A percentile compares a stretch with the other conserved stretches of the same genome.
Evolutionary conservation across 768 basidiomycete genomes (phyloP).

Genomic region (Leccinum obscurum): DNA sequence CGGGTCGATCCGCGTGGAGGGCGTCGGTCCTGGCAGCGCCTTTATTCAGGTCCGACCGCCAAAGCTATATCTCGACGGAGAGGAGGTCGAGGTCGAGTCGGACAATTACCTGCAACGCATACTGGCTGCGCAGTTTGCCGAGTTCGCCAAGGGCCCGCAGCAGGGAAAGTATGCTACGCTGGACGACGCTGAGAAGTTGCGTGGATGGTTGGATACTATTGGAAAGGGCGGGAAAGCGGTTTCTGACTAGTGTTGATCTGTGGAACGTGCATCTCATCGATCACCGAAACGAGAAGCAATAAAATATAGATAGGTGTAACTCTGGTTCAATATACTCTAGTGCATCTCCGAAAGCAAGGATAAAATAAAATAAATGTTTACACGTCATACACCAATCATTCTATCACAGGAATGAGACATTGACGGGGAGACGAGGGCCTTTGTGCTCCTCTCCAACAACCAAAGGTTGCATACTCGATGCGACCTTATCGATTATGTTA

Average conservation of each 20-base stretch:
- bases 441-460: slow-evolving; percentile 7
- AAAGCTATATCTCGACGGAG: slow-evolving; percentile 9
- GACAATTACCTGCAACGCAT: background rate
- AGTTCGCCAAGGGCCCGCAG: slow-evolving; percentile 12
- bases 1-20: slow-evolving; percentile 11
- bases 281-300: too few species aligned
- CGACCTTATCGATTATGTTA: background rate
- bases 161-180: slow-evolving; percentile 7
- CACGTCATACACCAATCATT: background rate
- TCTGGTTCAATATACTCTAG: background rate
- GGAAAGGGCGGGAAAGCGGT: background rate
- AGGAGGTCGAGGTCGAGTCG: slow-evolving; percentile 4
- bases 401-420: background rate
- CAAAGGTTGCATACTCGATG: slow-evolving; percentile 12
- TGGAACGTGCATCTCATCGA: background rate
- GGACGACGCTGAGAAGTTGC: slow-evolving; percentile 12
- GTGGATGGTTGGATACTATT: slow-evolving; percentile 1
- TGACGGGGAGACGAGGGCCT: slow-evolving; percentile 7
- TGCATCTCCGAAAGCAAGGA: background rate
- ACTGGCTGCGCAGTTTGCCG: slow-evolving; percentile 8
- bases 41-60: slow-evolving; percentile 6
- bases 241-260: background rate
- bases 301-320: background rate
- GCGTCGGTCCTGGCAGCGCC: background rate
- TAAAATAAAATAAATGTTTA: background rate